phyloP scores from a whole-genome alignment of 495 filamentous ascomycete genomes.

The Penicillium bialowiezense region DNA sequence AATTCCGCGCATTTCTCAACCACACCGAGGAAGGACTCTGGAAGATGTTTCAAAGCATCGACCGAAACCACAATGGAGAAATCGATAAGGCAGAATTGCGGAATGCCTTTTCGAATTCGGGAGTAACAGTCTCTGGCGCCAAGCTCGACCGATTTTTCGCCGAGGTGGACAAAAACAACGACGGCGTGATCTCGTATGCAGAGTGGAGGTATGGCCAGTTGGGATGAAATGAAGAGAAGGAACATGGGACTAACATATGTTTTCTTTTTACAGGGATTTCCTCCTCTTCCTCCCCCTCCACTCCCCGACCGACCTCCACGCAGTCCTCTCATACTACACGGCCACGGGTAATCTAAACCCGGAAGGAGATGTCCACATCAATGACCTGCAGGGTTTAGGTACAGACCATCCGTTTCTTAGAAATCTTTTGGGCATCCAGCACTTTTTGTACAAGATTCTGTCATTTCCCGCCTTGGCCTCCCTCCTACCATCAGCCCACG shows the following conservation, averaged over 20 bases:
- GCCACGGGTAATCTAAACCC: slow-evolving; percentile 85
- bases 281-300: slow-evolving; percentile 86
- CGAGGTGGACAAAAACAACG: slow-evolving; percentile 85
- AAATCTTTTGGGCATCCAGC: slow-evolving; percentile 33
- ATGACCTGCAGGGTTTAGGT: slow-evolving; percentile 94
- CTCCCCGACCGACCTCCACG: slow-evolving; percentile 64
- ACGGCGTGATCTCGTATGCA: slow-evolving; percentile 83
- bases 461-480: slow-evolving; percentile 37
- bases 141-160: slow-evolving; percentile 82
- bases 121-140: slow-evolving; percentile 71
- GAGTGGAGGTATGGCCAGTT: slow-evolving; percentile 83
- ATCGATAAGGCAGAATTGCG: slow-evolving; percentile 82
- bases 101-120: slow-evolving; percentile 71
- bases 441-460: slow-evolving; percentile 41
- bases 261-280: slow-evolving; percentile 66
- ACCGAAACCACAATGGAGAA: slow-evolving; percentile 81
- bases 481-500: slow-evolving; percentile 39
- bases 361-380: slow-evolving; percentile 92
- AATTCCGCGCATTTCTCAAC: slow-evolving; percentile 86
- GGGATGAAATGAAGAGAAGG: slow-evolving; percentile 4
- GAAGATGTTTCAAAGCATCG: slow-evolving; percentile 81
- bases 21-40: slow-evolving; percentile 79
- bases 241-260: not conserved
- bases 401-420: slow-evolving; percentile 73
- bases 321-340: slow-evolving; percentile 88